Evolutionary conservation across 768 basidiomycete species (phyloP).

Genomic region (Nidularia sp.): DNA sequence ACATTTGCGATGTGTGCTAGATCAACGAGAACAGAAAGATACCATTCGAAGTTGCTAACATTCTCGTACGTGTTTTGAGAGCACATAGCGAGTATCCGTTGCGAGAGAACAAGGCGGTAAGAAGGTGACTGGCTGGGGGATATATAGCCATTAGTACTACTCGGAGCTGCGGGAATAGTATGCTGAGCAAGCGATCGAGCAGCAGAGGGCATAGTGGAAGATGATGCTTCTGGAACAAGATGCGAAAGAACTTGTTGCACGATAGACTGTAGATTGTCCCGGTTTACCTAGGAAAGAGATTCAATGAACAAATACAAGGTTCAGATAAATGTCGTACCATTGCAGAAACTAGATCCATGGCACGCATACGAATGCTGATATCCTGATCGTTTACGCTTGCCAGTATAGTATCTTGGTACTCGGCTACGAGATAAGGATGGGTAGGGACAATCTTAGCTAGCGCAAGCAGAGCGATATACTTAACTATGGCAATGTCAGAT

Average conservation of each 20-base stretch:
- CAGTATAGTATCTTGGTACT: slow-evolving; percentile 90
- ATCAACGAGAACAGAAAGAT: slow-evolving; percentile 90
- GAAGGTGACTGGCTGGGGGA: slow-evolving; percentile 72
- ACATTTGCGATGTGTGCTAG: slow-evolving; percentile 84
- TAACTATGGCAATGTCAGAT: slow-evolving; percentile 51
- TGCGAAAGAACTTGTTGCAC: slow-evolving; percentile 88
- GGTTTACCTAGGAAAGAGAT: slow-evolving; percentile 61
- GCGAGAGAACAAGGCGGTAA: slow-evolving; percentile 81
- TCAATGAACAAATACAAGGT: slow-evolving; percentile 1
- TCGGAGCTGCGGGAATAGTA: slow-evolving; percentile 26
- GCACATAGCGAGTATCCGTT: slow-evolving; percentile 83
- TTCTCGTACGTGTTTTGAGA: slow-evolving; percentile 82
- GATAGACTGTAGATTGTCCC: slow-evolving; percentile 81
- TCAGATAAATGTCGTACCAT: slow-evolving; percentile 56
- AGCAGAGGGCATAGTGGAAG: slow-evolving; percentile 52
- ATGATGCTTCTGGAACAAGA: slow-evolving; percentile 60
- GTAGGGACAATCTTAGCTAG: slow-evolving; percentile 94
- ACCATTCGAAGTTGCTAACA: slow-evolving; percentile 95
- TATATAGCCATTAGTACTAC: slow-evolving; percentile 24
- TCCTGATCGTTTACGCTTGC: slow-evolving; percentile 89
- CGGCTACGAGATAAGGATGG: slow-evolving; percentile 83
- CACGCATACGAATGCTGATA: slow-evolving; percentile 93
- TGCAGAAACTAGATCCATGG: slow-evolving; percentile 87
- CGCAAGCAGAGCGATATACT: slow-evolving; percentile 94
- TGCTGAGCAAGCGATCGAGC: slow-evolving; percentile 51